Evolutionary conservation across 345 rosid genomes (phyloP), one percentile per base, ranked within the genome.

Genomic region (Raphanus raphanistrum): DNA sequence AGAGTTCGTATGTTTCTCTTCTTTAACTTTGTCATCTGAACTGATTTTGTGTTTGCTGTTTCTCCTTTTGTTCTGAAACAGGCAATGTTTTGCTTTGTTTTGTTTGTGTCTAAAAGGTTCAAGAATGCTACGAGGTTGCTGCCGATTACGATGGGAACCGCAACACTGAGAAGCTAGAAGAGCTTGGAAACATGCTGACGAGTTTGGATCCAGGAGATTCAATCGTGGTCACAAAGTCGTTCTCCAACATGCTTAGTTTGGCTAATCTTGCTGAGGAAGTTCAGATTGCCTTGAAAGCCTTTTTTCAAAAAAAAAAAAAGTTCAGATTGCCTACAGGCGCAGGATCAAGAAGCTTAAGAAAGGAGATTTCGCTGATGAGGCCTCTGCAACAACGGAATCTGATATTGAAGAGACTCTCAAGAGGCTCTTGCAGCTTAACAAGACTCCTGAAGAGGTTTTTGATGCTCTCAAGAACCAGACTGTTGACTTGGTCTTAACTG

Each of bases 251-350:
- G 99, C 98, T 95, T 80, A 95, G 84, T 79, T 79, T 95, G 85
- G 99, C 96, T 63, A 95, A 95, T 81, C 78, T 95, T 70, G 98
- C 99, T 7, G 99, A 95, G 82, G 99, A 95, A 84, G 98, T 95
- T 73, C 99, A 95, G 81, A 95, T 95, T 82, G 99, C 98, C 2
- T 82, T n/a, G n/a, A n/a, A n/a, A n/a, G n/a, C n/a, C n/a, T n/a
- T n/a, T n/a, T n/a, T n/a, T n/a, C n/a, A n/a, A n/a, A n/a, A n/a
- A n/a, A n/a, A n/a, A n/a, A n/a, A n/a, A n/a, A 95, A 84, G 98
- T 95, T 73, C 99, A 95, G 81, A 95, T 95, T 82, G 99, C 98
- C 2, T 82, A 86, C 83, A 60, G 99, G 10, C 81, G 98, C 29
- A 81, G 99, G 84, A 80, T 75, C 8, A 90, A 84, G 82, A 90